A percentile compares a stretch with the other conserved stretches of the same genome.
Conservation (phyloP, 2,329 filamentous ascomycete species). For the Plenodomus lindquistii region DNA sequence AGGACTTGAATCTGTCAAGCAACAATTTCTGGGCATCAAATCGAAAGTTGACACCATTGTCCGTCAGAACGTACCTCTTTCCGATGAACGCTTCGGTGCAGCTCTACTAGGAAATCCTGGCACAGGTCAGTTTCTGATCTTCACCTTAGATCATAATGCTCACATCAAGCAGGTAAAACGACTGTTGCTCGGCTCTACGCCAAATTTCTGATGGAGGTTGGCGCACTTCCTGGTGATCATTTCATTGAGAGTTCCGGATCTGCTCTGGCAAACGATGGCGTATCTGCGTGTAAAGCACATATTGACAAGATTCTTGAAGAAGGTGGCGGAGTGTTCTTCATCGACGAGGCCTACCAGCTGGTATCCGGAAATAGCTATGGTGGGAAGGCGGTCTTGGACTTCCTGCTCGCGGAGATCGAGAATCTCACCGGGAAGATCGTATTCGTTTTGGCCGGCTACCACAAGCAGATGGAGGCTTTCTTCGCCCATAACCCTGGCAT, state of each 20-base stretch:
- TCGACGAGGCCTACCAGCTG: conserved; percentile 80
- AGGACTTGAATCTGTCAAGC: conserved; percentile 68
- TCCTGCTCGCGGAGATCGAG: conserved; percentile 72
- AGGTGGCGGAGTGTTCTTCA: conserved; percentile 72
- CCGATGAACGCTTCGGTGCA: conserved; percentile 63
- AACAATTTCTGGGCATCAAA: conserved; percentile 66
- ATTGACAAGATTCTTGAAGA: conserved; percentile 60
- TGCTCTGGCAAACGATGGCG: conserved; percentile 64
- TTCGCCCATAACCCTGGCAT: conserved; percentile 75
- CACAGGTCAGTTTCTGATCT: conserved; percentile 56
- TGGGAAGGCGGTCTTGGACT: conserved; percentile 69
- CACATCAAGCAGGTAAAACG: conserved; percentile 61
- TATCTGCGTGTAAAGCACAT: conserved; percentile 60
- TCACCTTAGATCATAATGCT: neutral
- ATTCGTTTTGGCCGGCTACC: conserved; percentile 75
- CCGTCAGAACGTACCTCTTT: conserved; percentile 61
- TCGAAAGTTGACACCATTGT: conserved; percentile 62
- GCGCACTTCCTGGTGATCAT: conserved; percentile 61
- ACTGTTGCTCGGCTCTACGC: conserved; percentile 74
- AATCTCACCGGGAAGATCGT: conserved; percentile 70
- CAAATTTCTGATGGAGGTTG: conserved; percentile 64
- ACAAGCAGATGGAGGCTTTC: conserved; percentile 75
- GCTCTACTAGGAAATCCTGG: conserved; percentile 74
- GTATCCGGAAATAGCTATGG: conserved; percentile 60
- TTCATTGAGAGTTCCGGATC: conserved; percentile 73